Percentiles rank a stretch among this genome's conserved stretches.
These are phyloP conservation scores for Talaromyces sp. DNA, from an alignment of 2,329 filamentous ascomycete species.

Conservation along the genomic window DNA sequence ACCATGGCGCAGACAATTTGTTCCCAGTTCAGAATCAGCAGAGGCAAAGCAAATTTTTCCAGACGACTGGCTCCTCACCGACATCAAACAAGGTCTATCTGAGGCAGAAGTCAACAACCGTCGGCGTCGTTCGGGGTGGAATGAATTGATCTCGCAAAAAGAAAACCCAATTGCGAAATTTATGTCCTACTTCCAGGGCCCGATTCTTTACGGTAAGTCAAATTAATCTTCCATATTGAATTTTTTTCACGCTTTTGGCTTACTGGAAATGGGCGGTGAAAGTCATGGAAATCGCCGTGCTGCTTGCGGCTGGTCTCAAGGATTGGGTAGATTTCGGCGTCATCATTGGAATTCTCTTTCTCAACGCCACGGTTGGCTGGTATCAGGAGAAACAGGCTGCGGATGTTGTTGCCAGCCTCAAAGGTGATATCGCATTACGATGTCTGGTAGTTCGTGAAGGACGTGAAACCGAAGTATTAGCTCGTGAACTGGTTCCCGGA, in stretches of 20 bases:
- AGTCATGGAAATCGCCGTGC: slow-evolving; percentile 72
- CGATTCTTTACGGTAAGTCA: slow-evolving; percentile 67
- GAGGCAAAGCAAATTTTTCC: slow-evolving; percentile 47
- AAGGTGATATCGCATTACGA: slow-evolving; percentile 76
- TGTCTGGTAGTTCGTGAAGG: slow-evolving; percentile 66
- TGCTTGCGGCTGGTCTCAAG: slow-evolving; percentile 68
- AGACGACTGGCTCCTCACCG: slow-evolving; percentile 66
- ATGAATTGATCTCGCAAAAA: slow-evolving; percentile 74
- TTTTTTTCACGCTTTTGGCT: neutral
- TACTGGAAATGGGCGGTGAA: neutral
- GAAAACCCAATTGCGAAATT: slow-evolving; percentile 72
- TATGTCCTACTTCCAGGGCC: slow-evolving; percentile 70
- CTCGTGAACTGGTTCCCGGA: slow-evolving; percentile 69
- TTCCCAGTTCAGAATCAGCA: slow-evolving; percentile 27
- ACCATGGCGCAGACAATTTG: slow-evolving; percentile 50
- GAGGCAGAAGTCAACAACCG: slow-evolving; percentile 57
- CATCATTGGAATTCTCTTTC: slow-evolving; percentile 69
- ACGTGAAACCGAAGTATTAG: slow-evolving; percentile 63
- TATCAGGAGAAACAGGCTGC: slow-evolving; percentile 79
- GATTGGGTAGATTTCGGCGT: slow-evolving; percentile 77
- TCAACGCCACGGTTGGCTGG: slow-evolving; percentile 75
- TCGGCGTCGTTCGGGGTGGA: slow-evolving; percentile 65
- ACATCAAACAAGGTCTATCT: slow-evolving; percentile 64
- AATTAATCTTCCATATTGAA: neutral
- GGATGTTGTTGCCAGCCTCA: slow-evolving; percentile 71